These are phyloP conservation scores for Saccharomyces hybrid DNA, from an alignment of 1,139 yeast genomes.

Conservation along the genomic window DNA sequence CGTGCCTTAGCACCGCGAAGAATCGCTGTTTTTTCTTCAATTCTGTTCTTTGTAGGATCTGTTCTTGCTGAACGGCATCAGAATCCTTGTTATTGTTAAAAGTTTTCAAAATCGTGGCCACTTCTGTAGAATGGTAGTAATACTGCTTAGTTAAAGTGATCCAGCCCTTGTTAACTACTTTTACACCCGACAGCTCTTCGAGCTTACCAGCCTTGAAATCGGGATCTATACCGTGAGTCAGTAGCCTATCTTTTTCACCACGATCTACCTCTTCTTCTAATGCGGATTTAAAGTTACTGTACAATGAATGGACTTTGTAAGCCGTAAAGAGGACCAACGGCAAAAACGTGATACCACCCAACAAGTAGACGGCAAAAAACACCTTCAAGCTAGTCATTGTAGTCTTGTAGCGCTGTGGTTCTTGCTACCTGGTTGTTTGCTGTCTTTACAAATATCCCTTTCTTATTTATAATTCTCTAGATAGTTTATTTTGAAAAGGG, in stretches of 20 bases:
- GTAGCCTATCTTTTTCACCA: conserved; percentile 4
- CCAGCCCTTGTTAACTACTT: conserved; percentile 70
- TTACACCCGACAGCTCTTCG: conserved; percentile 58
- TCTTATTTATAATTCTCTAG: background rate
- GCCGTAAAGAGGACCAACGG: conserved; percentile 43
- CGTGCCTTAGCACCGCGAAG: conserved; percentile 68
- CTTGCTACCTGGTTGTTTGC: background rate
- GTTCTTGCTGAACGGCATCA: conserved; percentile 11
- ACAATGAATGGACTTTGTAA: conserved; percentile 15
- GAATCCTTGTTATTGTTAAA: conserved; percentile 14
- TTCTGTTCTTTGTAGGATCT: conserved; percentile 23
- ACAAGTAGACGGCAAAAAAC: conserved; percentile 36
- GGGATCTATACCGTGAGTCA: conserved; percentile 31
- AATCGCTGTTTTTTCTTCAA: conserved; percentile 48
- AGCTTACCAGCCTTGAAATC: conserved; percentile 51
- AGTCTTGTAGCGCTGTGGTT: background rate
- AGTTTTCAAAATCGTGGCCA: conserved; percentile 45
- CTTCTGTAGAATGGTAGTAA: conserved; percentile 46
- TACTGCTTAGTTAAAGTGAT: conserved; percentile 74
- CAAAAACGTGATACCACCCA: conserved; percentile 76
- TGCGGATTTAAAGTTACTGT: conserved; percentile 16
- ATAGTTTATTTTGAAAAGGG: background rate
- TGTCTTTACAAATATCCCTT: background rate
- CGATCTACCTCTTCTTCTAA: conserved; percentile 21
- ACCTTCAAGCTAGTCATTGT: conserved; percentile 15